Conservation (phyloP, 169 alveolate species). For the Eimeria tenella region DNA sequence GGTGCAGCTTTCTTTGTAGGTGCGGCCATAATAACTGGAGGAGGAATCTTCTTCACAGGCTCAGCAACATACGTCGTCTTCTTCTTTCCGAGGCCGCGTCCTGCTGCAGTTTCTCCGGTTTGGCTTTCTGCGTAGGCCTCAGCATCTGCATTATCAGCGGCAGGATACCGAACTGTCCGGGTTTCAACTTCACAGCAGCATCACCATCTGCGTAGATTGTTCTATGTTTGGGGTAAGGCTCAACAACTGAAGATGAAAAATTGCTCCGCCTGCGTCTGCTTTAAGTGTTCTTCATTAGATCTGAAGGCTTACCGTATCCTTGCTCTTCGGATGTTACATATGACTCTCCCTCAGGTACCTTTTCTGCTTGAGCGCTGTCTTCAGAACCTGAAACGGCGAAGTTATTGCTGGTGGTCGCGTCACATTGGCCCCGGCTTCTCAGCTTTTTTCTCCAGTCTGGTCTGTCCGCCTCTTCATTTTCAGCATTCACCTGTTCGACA, state of each 20-base stretch:
- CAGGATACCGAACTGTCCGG: constrained; percentile 34
- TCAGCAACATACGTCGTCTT: constrained; percentile 4
- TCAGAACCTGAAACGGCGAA: constrained; percentile 37
- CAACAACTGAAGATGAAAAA: constrained; percentile 19
- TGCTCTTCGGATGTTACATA: not conserved
- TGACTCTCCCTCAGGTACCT: not conserved
- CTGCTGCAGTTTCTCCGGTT: constrained; percentile 5
- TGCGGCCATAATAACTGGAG: constrained; percentile 20
- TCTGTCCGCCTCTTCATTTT: not conserved
- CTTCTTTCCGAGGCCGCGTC: constrained; percentile 10
- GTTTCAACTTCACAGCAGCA: not conserved
- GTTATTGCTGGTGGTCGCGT: not conserved
- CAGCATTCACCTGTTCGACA: not conserved
- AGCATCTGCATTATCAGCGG: constrained; percentile 18
- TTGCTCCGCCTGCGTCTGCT: not conserved
- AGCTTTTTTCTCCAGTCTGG: constrained; percentile 14
- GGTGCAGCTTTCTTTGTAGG: constrained; percentile 35
- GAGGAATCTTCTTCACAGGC: not conserved
- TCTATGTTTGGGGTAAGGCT: not conserved
- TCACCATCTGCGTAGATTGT: not conserved
- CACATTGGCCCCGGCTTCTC: constrained; percentile 55
- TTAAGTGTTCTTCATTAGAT: not conserved
- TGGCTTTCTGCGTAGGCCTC: not conserved
- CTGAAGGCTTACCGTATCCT: constrained; percentile 39
- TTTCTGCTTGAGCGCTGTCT: not conserved